Conservation (phyloP, 1,284 basidiomycete genomes). For the Tilletia horrida region DNA sequence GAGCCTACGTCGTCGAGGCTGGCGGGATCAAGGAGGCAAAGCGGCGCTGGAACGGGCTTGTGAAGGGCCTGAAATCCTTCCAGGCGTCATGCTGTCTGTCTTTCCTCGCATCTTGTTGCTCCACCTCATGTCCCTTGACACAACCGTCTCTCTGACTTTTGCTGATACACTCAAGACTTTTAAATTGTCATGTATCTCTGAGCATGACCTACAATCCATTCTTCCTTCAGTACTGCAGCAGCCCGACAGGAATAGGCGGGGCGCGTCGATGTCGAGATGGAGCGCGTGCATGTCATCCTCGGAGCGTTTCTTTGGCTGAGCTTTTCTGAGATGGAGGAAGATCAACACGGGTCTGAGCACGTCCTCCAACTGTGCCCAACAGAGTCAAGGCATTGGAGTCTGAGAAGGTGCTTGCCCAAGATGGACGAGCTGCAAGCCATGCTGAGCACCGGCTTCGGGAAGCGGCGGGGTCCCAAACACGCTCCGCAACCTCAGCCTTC, state of each 20-base stretch:
- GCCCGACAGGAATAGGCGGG: no score
- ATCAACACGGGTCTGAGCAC: not conserved
- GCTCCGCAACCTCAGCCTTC: not conserved
- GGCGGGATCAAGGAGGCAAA: not conserved
- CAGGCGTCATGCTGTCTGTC: no score
- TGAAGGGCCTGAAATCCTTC: no score
- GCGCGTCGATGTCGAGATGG: slow-evolving; percentile 6
- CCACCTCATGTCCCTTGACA: not conserved
- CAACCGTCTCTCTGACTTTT: no score
- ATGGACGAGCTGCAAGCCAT: slow-evolving; percentile 53
- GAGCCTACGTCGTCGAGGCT: not conserved
- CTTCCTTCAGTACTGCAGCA: no score
- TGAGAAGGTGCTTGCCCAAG: not conserved
- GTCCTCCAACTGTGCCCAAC: no score
- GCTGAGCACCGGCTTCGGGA: slow-evolving; percentile 48
- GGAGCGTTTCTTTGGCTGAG: slow-evolving; percentile 10
- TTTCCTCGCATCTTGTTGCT: not conserved
- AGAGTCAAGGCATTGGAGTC: not conserved
- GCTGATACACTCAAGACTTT: no score
- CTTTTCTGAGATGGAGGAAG: not conserved
- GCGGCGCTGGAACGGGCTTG: not conserved
- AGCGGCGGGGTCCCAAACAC: slow-evolving; percentile 16
- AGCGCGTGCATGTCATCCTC: not conserved
- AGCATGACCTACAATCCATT: no score
- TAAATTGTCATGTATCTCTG: no score